Evolutionary conservation across 2,329 filamentous ascomycete genomes (phyloP).

Genomic region (Seiridium cupressi): DNA sequence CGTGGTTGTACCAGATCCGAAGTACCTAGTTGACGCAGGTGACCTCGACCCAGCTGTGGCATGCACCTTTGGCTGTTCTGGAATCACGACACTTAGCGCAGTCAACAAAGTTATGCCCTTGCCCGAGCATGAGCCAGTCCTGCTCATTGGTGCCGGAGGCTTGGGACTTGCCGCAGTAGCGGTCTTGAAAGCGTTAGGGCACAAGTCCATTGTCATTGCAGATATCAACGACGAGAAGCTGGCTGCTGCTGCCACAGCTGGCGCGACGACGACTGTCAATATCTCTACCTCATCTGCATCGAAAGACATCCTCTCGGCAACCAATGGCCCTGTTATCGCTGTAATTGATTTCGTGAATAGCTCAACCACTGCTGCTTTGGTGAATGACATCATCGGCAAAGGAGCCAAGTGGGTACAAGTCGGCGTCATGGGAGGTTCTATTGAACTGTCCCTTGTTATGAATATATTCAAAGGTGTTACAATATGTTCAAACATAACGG

Average conservation of each 20-base stretch:
- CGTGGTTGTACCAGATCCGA: not conserved
- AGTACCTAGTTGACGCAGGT: not conserved
- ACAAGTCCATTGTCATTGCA: not conserved
- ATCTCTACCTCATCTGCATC: not conserved
- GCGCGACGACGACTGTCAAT: not conserved
- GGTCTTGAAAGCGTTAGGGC: not conserved
- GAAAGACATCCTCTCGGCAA: not conserved
- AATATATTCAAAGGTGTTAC: not conserved
- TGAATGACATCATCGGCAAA: not conserved
- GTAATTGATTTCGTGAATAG: not conserved
- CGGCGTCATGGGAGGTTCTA: not conserved
- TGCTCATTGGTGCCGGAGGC: not conserved
- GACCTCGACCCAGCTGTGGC: not conserved
- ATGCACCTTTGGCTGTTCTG: not conserved
- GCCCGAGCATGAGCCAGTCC: not conserved
- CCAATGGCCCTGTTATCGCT: not conserved
- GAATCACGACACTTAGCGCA: not conserved
- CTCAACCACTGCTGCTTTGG: not conserved
- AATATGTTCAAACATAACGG: not conserved
- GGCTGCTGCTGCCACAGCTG: not conserved
- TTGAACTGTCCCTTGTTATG: not conserved
- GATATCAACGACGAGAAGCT: not conserved
- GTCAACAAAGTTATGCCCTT: not conserved
- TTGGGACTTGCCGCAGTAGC: not conserved
- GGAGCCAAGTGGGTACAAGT: not conserved